A percentile compares a stretch with the other conserved stretches of the same genome.
phyloP scores from a whole-genome alignment of 1,284 basidiomycete species.

The Ganoderma resinaceum region DNA sequence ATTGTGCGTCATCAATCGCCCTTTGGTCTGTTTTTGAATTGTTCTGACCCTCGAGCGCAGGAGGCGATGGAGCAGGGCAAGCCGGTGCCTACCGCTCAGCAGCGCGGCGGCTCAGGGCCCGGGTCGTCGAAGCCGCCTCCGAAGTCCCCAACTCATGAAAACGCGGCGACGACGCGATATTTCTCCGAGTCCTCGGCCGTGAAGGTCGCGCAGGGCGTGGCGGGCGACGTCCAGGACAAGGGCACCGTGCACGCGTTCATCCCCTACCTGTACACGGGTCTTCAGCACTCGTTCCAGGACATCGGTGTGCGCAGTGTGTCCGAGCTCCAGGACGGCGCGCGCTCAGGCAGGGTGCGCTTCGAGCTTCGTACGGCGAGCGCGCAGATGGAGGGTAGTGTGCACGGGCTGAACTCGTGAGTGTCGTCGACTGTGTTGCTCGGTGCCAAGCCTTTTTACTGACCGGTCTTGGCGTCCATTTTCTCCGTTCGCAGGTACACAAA shows the following conservation, averaged over 20 bases:
- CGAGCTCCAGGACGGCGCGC: constrained; percentile 71
- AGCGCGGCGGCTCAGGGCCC: constrained; percentile 41
- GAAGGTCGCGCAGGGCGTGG: constrained; percentile 98
- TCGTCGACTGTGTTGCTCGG: constrained; percentile 7
- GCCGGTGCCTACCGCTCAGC: constrained; percentile 41
- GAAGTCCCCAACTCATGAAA: constrained; percentile 72
- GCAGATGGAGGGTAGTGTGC: constrained; percentile 95
- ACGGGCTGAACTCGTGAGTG: constrained; percentile 89
- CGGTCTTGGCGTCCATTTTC: constrained; percentile 17
- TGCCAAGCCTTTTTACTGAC: constrained; percentile 27
- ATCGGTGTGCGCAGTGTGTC: constrained; percentile 80
- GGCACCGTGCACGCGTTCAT: constrained; percentile 92
- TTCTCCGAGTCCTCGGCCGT: constrained; percentile 95
- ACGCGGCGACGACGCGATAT: constrained; percentile 96
- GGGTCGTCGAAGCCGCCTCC: constrained; percentile 55
- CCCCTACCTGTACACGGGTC: constrained; percentile 91
- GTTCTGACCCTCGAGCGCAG: constrained; percentile 27
- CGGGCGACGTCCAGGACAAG: constrained; percentile 97
- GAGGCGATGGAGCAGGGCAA: constrained; percentile 96
- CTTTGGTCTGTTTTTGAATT: constrained; percentile 1
- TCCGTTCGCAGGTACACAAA: constrained; percentile 37
- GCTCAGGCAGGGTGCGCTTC: constrained; percentile 79
- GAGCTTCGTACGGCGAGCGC: constrained; percentile 96
- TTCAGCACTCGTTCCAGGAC: constrained; percentile 98
- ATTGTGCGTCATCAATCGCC: constrained; percentile 48